Percentiles rank a stretch among this genome's conserved stretches.
Evolutionary conservation across 1,139 yeast genomes (phyloP).

Genomic region (Suhomyces choctaworum): DNA sequence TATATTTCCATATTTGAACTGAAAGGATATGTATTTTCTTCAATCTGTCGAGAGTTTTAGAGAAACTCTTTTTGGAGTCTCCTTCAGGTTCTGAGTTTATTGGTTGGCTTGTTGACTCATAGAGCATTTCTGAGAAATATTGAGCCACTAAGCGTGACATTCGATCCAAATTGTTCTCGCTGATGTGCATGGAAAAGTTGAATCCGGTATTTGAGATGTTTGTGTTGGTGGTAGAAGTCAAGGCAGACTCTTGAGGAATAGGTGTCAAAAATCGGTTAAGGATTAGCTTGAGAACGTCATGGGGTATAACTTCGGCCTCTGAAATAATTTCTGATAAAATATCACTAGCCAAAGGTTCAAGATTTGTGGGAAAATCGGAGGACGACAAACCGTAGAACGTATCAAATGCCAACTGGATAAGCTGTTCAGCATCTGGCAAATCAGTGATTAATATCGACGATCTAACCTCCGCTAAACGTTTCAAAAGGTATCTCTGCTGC

Average conservation of each 20-base stretch:
- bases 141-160: constrained; percentile 79
- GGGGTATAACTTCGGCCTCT: constrained; percentile 72
- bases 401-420: constrained; percentile 59
- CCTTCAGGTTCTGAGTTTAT: constrained; percentile 17
- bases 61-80: constrained; percentile 5
- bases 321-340: constrained; percentile 74
- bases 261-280: constrained; percentile 48
- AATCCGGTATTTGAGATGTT: constrained; percentile 57
- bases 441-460: constrained; percentile 80
- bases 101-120: constrained; percentile 43
- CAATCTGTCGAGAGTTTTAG: constrained; percentile 38
- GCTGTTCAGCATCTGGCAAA: constrained; percentile 58
- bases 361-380: constrained; percentile 40
- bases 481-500: constrained; percentile 67
- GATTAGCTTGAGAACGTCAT: constrained; percentile 59
- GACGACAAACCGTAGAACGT: constrained; percentile 58
- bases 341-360: constrained; percentile 64
- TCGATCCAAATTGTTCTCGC: constrained; percentile 70
- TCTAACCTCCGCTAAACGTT: constrained; percentile 72
- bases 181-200: constrained; percentile 64
- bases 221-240: constrained; percentile 16
- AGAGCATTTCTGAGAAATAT: constrained; percentile 74
- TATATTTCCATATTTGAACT: constrained; percentile 71
- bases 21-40: constrained; percentile 63
- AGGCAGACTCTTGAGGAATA: constrained; percentile 17